Conservation (phyloP, 495 filamentous ascomycete species). For the Podospora appendiculata region DNA sequence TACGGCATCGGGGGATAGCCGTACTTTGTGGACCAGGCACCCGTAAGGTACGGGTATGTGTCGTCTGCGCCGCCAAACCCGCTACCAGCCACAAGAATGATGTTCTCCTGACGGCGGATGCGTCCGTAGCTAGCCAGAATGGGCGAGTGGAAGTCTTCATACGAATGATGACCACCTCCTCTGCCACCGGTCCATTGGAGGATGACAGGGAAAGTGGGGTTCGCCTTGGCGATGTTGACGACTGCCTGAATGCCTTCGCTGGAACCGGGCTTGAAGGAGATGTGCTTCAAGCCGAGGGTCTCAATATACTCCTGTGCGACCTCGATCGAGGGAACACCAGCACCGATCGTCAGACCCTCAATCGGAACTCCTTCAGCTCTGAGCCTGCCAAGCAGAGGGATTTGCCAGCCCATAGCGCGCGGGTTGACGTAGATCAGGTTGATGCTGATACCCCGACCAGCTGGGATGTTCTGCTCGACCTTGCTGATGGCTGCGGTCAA, state of each 20-base stretch:
- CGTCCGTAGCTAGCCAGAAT: constrained; percentile 86
- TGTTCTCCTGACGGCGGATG: constrained; percentile 73
- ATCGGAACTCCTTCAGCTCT: constrained; percentile 85
- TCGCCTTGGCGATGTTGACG: constrained; percentile 87
- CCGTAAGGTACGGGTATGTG: constrained; percentile 89
- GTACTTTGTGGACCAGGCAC: constrained; percentile 74
- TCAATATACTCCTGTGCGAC: constrained; percentile 91
- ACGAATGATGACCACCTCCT: constrained; percentile 92
- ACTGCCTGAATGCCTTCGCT: constrained; percentile 82
- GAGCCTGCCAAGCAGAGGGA: constrained; percentile 78
- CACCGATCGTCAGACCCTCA: constrained; percentile 90
- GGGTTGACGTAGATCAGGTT: constrained; percentile 98
- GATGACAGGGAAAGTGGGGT: constrained; percentile 82
- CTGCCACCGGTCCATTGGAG: constrained; percentile 93
- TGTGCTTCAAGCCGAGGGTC: constrained; percentile 90
- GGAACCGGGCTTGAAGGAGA: constrained; percentile 91
- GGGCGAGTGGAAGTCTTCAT: constrained; percentile 90
- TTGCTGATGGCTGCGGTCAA: constrained; percentile 86
- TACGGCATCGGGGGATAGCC: constrained; percentile 92
- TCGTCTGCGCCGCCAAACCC: constrained; percentile 88
- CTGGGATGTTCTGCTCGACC: constrained; percentile 80
- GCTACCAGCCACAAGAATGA: constrained; percentile 83
- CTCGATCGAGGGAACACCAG: constrained; percentile 88
- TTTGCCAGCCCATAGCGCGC: constrained; percentile 95
- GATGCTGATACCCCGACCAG: constrained; percentile 86